Evolutionary conservation across 2,329 filamentous ascomycete genomes (phyloP), one percentile per base, ranked within the genome.

Genomic region (Sarocladiaceae sp.): DNA sequence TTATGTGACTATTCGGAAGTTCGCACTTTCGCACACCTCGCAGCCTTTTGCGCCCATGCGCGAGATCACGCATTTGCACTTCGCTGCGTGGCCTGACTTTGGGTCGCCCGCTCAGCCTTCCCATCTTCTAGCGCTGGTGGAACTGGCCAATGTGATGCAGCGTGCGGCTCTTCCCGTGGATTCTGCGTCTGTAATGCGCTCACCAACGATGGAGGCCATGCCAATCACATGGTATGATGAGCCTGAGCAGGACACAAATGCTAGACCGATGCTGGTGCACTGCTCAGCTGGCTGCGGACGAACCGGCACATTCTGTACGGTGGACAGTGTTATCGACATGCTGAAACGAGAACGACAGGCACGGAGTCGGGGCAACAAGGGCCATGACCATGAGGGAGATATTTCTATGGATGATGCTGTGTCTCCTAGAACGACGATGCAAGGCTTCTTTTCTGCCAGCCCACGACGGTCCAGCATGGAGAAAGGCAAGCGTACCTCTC

Each of bases 51-150:
- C 81, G 16, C 86, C 88, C 0, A 84, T 95, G 52, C 85, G 91
- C 19, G 90, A 97, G 63, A 84, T 98, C 49, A 96, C 90, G 0
- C 93, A 98, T 54, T 70, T 98, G 12, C 90, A 97, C 59, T 97
- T 96, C 61, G 82, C 88, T 0, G 83, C 85, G n/a, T 98, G 93
- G 93, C 93, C 93, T 0, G 93, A 98, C 58, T 96, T 97, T 63
- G 93, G 93, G 16, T 85, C 89, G 0, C 91, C 91, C 0, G 89
- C 93, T 0, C 85, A 94, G 56, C 89, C 93, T 1, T 80, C 81
- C 4, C 89, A 97, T 56, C 74, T 98, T 2, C 73, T 98, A 13
- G 86, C 84, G 2, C 68, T 98, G 13, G 86, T 97, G n/a, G 89
- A 96, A 62, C 78, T 95, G 43, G 87, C 85, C 55, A 93, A 87